Base-by-base conservation (phyloP, 805 yeast genomes). In the Peterozyma xylosa region DNA sequence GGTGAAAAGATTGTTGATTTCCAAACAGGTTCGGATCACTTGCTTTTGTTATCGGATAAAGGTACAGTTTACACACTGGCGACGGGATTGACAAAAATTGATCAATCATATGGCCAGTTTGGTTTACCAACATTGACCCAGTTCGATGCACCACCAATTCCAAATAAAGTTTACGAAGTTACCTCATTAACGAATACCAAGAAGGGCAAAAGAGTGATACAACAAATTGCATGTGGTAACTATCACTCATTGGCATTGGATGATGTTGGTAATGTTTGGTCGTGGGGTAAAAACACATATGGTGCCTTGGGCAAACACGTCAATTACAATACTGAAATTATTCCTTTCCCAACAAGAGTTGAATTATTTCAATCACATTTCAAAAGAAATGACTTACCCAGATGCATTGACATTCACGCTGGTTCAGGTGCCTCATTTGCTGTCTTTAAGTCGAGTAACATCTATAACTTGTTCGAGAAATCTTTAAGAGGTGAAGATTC, bases 301-400 rank as follows among this genome's bases (percentile, higher is more conserved):
- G 98, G 98, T n/a, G 91, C 93, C 55, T 68, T 91, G 44, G 96
- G 91, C 10, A 69, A 77, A 39, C 78, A 79, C 7, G 80, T 84
- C 39, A 68, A 74, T 17, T 78, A 78, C 56, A 78, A 77, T 46
- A 77, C 83, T 14, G 91, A 84, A 53, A 66, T 74, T 37, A 70
- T 82, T 38, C 76, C 95, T 4, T 76, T 79, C 35, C 99, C 99
- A 2, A 74, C 71, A 37, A 66, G 67, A 48, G 56, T 82, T 30
- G 66, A 67, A 3, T 56, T 68, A 2, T 62, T 76, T 35, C 54
- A 57, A 9, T 60, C 64, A 34, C 69, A 67, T 57, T 70, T 68
- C 54, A 60, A 58, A 45, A 59, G 63, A 50, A 67, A 60, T 41
- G 64, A 66, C 36, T 66, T 70, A 45, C 75, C 80, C 36, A 67